phyloP scores from a whole-genome alignment of 2,329 filamentous ascomycete species.

The Paecilomyces sp. region DNA sequence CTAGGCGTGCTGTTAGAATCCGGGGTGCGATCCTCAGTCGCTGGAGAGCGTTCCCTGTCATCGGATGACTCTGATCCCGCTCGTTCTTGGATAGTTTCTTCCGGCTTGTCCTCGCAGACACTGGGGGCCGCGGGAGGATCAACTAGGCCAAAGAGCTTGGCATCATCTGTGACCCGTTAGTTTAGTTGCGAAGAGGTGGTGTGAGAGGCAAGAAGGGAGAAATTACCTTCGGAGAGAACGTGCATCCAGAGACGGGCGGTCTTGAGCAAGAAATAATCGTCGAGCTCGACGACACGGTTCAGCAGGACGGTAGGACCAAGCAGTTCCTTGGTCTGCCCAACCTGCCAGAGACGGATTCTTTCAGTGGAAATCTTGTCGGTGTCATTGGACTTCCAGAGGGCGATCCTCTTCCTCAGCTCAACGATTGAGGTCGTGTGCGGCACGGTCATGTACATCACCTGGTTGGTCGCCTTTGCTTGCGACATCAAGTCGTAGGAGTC shows the following conservation, averaged over 20 bases:
- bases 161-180: constrained; percentile 19
- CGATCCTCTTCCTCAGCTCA: constrained; percentile 31
- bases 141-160: constrained; percentile 28
- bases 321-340: constrained; percentile 26
- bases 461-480: constrained; percentile 24
- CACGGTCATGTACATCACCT: constrained; percentile 28
- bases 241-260: constrained; percentile 33
- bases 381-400: constrained; percentile 21
- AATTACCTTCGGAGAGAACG: constrained; percentile 28
- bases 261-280: constrained; percentile 16
- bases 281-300: constrained; percentile 25
- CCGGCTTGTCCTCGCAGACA: constrained; percentile 20
- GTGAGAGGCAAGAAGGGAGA: not conserved
- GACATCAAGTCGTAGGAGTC: constrained; percentile 39
- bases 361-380: constrained; percentile 19
- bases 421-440: constrained; percentile 25
- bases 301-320: constrained; percentile 28
- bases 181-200: not conserved
- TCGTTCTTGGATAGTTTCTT: constrained; percentile 22
- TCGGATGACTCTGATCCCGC: constrained; percentile 16
- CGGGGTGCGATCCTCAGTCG: constrained; percentile 1
- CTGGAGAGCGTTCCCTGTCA: constrained; percentile 10
- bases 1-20: not conserved
- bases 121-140: constrained; percentile 18
- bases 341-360: constrained; percentile 33